Evolutionary conservation across 2,329 filamentous ascomycete species (phyloP).

Genomic region (Hortaea sp.): DNA sequence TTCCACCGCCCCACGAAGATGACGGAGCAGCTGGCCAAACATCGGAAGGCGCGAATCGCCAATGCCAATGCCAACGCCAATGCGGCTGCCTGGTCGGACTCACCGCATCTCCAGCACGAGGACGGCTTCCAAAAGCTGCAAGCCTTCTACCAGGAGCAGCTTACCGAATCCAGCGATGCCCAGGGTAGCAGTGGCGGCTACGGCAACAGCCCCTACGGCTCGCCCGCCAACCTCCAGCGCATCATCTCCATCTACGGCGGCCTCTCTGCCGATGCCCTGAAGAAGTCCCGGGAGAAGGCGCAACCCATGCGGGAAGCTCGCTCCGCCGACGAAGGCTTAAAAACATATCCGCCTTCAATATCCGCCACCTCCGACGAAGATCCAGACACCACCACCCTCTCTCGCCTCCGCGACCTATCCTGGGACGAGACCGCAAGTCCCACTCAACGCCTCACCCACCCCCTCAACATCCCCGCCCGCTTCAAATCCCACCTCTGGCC

Average conservation of each 20-base stretch:
- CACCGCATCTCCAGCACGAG: conserved; percentile 46
- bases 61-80: conserved; percentile 31
- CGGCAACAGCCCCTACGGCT: conserved; percentile 50
- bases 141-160: conserved; percentile 71
- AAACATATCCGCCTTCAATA: conserved; percentile 37
- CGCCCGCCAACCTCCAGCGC: conserved; percentile 70
- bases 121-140: conserved; percentile 66
- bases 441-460: conserved; percentile 43
- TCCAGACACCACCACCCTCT: conserved; percentile 39
- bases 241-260: conserved; percentile 86
- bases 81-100: conserved; percentile 10
- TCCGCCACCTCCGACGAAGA: conserved; percentile 31
- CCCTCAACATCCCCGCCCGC: conserved; percentile 39
- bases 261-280: conserved; percentile 46
- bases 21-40: conserved; percentile 50
- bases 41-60: conserved; percentile 14
- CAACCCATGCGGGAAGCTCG: conserved; percentile 73
- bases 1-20: conserved; percentile 83
- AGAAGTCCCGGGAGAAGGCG: conserved; percentile 57
- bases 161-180: conserved; percentile 52
- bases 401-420: conserved; percentile 46
- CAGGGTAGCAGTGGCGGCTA: conserved; percentile 30
- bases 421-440: conserved; percentile 54
- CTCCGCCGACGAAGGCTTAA: conserved; percentile 57
- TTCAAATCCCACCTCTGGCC: conserved; percentile 71